A percentile compares a stretch with the other conserved stretches of the same genome.
Evolutionary conservation across 2,329 filamentous ascomycete genomes (phyloP).

Genomic region (Xylariomycetidae sp.): DNA sequence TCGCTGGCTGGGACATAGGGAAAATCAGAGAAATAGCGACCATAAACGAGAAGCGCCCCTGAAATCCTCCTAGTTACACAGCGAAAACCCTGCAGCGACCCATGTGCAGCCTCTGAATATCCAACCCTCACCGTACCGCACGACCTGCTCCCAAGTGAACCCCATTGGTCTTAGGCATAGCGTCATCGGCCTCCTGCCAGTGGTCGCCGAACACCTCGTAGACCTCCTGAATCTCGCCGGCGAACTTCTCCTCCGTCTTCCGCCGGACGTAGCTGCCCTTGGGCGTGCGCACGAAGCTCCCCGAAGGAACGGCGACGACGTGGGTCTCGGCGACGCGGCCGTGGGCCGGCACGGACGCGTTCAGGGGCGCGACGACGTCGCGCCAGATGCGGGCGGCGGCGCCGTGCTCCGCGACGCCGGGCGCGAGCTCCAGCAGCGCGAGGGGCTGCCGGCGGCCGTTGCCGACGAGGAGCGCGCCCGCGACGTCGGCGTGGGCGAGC

Average conservation of each 20-base stretch:
- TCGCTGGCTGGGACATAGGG: too few species aligned
- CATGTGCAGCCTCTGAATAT: too few species aligned
- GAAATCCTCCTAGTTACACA: too few species aligned
- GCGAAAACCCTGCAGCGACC: too few species aligned
- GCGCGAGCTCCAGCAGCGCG: slow-evolving; percentile 11
- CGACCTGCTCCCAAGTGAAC: too few species aligned
- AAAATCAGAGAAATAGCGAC: too few species aligned
- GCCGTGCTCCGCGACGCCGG: slow-evolving; percentile 1
- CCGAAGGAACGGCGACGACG: slow-evolving; percentile 9
- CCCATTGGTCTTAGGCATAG: too few species aligned
- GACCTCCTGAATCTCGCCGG: slow-evolving; percentile 10
- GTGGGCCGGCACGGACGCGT: slow-evolving; percentile 11
- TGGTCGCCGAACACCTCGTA: slow-evolving; percentile 13
- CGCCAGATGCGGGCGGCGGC: slow-evolving; percentile 10
- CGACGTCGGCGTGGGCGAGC: slow-evolving; percentile 3
- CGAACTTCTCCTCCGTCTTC: slow-evolving; percentile 11
- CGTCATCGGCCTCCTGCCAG: too few species aligned
- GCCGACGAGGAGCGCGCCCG: slow-evolving; percentile 12
- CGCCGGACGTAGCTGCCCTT: slow-evolving; percentile 13
- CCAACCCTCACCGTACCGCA: too few species aligned
- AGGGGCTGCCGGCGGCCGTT: slow-evolving; percentile 12
- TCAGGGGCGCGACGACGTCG: slow-evolving; percentile 10
- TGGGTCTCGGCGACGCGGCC: slow-evolving; percentile 14
- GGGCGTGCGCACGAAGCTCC: slow-evolving; percentile 10
- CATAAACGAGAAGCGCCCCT: too few species aligned